phyloP scores from a whole-genome alignment of 352 stramenopile genomes.

The Thalassiosira hispida region DNA sequence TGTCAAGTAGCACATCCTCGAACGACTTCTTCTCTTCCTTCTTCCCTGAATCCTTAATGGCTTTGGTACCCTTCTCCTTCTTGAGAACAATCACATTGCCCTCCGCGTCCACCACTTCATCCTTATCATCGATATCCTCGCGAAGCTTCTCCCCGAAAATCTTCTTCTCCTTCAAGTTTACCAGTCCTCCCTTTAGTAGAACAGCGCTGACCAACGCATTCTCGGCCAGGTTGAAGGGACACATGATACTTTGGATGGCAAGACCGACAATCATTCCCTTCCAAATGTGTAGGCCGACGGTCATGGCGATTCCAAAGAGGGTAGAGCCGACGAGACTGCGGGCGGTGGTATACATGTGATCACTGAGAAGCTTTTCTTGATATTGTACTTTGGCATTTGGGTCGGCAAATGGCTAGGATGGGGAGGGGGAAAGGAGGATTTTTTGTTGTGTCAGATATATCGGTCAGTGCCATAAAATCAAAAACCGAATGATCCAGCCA shows the following conservation, averaged over 20 bases:
- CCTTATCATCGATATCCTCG: constrained; percentile 66
- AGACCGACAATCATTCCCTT: constrained; percentile 85
- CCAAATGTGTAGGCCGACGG: constrained; percentile 80
- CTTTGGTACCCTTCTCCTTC: constrained; percentile 36
- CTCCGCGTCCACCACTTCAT: constrained; percentile 70
- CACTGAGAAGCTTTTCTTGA: constrained; percentile 63
- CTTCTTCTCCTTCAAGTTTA: constrained; percentile 51
- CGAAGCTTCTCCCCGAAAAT: constrained; percentile 80
- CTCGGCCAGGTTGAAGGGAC: constrained; percentile 78
- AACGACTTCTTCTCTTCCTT: constrained; percentile 53
- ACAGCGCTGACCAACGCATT: constrained; percentile 72
- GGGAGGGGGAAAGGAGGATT: background rate
- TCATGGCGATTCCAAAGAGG: constrained; percentile 80
- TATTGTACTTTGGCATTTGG: constrained; percentile 82
- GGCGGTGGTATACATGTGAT: constrained; percentile 61
- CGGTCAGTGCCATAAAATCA: background rate
- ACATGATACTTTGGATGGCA: constrained; percentile 85
- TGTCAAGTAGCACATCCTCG: constrained; percentile 83
- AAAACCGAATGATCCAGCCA: no score
- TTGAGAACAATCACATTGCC: constrained; percentile 71
- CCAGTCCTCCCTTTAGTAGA: constrained; percentile 58
- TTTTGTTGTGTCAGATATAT: background rate
- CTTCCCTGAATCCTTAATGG: constrained; percentile 14
- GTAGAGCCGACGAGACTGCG: constrained; percentile 66
- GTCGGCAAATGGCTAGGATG: constrained; percentile 73